Evolutionary conservation across 208 protist genomes (phyloP).

Genomic region (Crithidia mellificae): DNA sequence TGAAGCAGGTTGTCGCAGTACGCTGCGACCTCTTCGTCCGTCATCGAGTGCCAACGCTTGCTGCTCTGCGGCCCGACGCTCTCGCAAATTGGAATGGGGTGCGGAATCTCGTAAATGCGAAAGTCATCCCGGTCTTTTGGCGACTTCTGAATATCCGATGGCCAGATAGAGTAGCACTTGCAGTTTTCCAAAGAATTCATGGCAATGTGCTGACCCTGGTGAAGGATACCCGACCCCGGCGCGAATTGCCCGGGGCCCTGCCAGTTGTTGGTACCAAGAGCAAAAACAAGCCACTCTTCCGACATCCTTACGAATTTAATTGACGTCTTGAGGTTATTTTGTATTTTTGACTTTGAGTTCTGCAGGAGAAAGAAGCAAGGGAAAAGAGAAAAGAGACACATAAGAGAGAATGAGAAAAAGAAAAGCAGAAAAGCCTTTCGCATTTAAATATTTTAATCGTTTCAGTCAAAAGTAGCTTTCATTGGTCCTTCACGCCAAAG

Average conservation of each 20-base stretch:
- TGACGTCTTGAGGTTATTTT: slow-evolving; percentile 16
- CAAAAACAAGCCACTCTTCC: slow-evolving; percentile 71
- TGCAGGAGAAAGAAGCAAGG: slow-evolving; percentile 12
- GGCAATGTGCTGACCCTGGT: slow-evolving; percentile 70
- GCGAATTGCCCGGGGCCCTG: slow-evolving; percentile 71
- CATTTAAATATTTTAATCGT: too few species aligned
- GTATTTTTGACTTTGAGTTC: background rate
- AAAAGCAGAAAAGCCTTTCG: too few species aligned
- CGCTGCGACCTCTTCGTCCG: slow-evolving; percentile 49
- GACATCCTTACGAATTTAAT: slow-evolving; percentile 36
- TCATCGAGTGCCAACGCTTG: slow-evolving; percentile 80
- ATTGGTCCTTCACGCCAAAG: too few species aligned
- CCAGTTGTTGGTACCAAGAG: slow-evolving; percentile 81
- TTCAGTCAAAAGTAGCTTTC: too few species aligned
- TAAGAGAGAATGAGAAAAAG: background rate
- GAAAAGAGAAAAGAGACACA: background rate
- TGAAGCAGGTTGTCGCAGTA: slow-evolving; percentile 59
- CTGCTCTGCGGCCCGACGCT: slow-evolving; percentile 73
- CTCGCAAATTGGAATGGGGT: slow-evolving; percentile 80
- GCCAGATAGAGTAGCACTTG: slow-evolving; percentile 77
- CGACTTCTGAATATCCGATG: slow-evolving; percentile 66
- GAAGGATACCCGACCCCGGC: slow-evolving; percentile 77
- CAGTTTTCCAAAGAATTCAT: slow-evolving; percentile 55
- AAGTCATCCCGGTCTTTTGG: slow-evolving; percentile 64
- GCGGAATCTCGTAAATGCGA: slow-evolving; percentile 72